phyloP scores from a whole-genome alignment of 495 filamentous ascomycete species.

The Friedmanniomyces endolithicus region DNA sequence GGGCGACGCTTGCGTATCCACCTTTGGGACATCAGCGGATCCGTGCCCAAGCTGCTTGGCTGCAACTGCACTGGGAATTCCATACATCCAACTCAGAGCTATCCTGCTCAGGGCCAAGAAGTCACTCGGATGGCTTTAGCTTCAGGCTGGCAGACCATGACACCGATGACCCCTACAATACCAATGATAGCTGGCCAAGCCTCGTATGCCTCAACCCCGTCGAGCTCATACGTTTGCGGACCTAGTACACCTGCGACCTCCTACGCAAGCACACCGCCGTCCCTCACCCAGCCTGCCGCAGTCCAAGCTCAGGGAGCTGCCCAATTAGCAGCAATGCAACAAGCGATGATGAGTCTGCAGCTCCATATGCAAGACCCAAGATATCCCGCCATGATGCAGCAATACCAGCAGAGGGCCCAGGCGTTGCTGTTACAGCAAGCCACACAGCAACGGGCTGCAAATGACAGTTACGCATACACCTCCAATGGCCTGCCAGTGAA shows the following conservation, averaged over 20 bases:
- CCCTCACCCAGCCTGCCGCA: neutral
- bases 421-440: neutral
- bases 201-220: neutral
- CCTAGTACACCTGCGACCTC: neutral
- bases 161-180: neutral
- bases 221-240: neutral
- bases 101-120: neutral
- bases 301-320: neutral
- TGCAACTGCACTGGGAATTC: conserved; percentile 3
- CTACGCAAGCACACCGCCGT: neutral
- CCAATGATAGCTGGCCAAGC: neutral
- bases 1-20: conserved; percentile 2
- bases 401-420: neutral
- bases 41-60: neutral
- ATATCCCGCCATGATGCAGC: neutral
- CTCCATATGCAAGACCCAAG: neutral
- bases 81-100: neutral
- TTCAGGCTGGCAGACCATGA: neutral
- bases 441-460: neutral
- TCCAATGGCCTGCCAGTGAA: conserved; percentile 24
- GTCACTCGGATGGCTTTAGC: conserved; percentile 1
- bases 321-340: neutral
- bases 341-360: neutral
- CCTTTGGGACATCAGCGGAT: conserved; percentile 5
- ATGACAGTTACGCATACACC: conserved; percentile 12